phyloP scores from a whole-genome alignment of 257 asterid genomes.

The Nicotiana obtusifolia region DNA sequence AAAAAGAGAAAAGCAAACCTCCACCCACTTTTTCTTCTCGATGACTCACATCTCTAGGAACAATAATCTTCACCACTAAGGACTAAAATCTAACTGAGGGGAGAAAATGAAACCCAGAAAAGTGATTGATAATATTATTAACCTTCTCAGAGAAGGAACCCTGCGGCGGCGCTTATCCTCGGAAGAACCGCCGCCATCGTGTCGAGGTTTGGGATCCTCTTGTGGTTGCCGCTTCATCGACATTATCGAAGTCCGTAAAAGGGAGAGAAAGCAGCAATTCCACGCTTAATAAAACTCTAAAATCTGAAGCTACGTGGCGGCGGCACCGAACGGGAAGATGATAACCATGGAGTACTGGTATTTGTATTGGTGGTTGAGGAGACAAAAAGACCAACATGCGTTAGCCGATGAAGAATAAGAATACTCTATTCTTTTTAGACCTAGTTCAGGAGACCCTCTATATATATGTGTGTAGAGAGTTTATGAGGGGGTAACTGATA shows the following conservation, averaged over 20 bases:
- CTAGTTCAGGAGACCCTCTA: background rate
- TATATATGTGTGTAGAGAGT: background rate
- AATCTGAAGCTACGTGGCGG: background rate
- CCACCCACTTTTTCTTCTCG: background rate
- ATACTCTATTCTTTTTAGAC: background rate
- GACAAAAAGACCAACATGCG: constrained; percentile 24
- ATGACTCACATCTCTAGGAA: background rate
- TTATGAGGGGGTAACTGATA: background rate
- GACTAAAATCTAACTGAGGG: background rate
- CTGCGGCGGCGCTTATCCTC: constrained; percentile 56
- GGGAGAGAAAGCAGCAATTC: background rate
- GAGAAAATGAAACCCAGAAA: background rate
- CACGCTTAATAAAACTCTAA: background rate
- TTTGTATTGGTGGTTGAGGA: constrained; percentile 11
- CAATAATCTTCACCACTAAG: background rate
- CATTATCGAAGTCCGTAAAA: constrained; percentile 17
- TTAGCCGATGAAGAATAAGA: background rate
- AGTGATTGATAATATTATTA: background rate
- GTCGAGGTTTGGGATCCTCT: constrained; percentile 22
- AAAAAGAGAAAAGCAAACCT: background rate
- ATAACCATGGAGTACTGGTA: background rate
- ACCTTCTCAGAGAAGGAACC: constrained; percentile 62
- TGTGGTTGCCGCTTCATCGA: constrained; percentile 52
- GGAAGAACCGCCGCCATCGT: constrained; percentile 34
- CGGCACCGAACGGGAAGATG: background rate